A percentile compares a stretch with the other conserved stretches of the same genome.
phyloP scores from a whole-genome alignment of 2,329 filamentous ascomycete species.

The Dactylella cylindrospora region DNA sequence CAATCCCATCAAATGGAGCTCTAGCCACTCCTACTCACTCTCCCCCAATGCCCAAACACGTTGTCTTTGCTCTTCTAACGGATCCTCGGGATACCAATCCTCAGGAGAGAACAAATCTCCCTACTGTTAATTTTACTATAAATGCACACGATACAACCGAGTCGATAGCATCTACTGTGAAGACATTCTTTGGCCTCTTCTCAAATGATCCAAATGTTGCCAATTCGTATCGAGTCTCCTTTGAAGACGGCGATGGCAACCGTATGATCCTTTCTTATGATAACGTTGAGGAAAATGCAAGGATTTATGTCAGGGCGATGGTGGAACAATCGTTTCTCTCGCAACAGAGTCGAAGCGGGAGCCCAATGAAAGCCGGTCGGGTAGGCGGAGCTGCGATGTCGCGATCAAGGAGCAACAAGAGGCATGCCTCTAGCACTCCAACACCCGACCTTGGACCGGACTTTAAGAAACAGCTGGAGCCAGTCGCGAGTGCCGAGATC shows the following conservation, averaged over 20 bases:
- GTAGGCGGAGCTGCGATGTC: constrained; percentile 27
- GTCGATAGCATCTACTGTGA: constrained; percentile 95
- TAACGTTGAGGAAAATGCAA: constrained; percentile 90
- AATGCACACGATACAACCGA: constrained; percentile 95
- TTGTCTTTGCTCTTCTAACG: constrained; percentile 46
- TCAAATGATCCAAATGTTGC: constrained; percentile 62
- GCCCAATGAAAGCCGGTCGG: constrained; percentile 12
- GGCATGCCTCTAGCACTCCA: constrained; percentile 29
- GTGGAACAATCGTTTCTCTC: constrained; percentile 8
- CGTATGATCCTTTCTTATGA: constrained; percentile 94
- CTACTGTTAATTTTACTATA: constrained; percentile 63
- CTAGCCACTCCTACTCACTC: constrained; percentile 45
- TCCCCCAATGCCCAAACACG: constrained; percentile 47
- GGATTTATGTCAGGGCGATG: constrained; percentile 86
- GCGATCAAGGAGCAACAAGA: constrained; percentile 58
- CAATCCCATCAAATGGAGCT: constrained; percentile 18
- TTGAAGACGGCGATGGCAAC: constrained; percentile 85
- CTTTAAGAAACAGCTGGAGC: constrained; percentile 58
- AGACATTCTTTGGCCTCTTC: constrained; percentile 90
- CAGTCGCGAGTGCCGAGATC: constrained; percentile 83
- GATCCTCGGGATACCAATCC: constrained; percentile 44
- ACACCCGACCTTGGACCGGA: constrained; percentile 15
- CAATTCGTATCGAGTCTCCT: constrained; percentile 73
- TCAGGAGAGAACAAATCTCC: background rate
- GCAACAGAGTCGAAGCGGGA: constrained; percentile 51